Evolutionary conservation across 2,329 filamentous ascomycete species (phyloP).

Genomic region (Ceratocystis ficicola): DNA sequence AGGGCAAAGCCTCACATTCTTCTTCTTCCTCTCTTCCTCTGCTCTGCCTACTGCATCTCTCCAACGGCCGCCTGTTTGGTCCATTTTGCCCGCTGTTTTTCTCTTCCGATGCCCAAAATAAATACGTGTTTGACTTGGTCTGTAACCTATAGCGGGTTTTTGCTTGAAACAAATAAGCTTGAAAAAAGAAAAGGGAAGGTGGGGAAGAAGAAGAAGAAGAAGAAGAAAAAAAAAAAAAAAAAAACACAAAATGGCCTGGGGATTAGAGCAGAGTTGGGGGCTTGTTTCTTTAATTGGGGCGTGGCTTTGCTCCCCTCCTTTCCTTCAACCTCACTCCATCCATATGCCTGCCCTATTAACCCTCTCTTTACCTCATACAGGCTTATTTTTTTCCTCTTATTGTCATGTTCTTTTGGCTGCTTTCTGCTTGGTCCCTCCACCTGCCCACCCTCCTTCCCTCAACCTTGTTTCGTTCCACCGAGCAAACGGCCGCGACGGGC

Average conservation of each 20-base stretch:
- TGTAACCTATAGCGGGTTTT: conserved; percentile 8
- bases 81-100: too few relatives aligned
- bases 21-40: background rate
- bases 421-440: background rate
- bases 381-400: background rate
- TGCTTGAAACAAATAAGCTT: conserved; percentile 13
- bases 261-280: background rate
- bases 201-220: background rate
- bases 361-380: background rate
- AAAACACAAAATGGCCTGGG: background rate
- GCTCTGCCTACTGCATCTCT: background rate
- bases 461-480: background rate
- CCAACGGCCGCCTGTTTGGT: too few relatives aligned
- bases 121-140: conserved; percentile 5
- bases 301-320: background rate
- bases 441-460: background rate
- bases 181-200: background rate
- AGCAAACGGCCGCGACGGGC: conserved; percentile 1
- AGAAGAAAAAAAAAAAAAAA: background rate
- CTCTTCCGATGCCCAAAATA: background rate
- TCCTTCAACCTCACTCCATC: background rate
- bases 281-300: background rate
- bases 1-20: background rate
- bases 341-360: background rate
- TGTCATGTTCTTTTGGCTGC: background rate